Evolutionary conservation across 306 rosid genomes (phyloP).

Genomic region (Rosa chinensis): DNA sequence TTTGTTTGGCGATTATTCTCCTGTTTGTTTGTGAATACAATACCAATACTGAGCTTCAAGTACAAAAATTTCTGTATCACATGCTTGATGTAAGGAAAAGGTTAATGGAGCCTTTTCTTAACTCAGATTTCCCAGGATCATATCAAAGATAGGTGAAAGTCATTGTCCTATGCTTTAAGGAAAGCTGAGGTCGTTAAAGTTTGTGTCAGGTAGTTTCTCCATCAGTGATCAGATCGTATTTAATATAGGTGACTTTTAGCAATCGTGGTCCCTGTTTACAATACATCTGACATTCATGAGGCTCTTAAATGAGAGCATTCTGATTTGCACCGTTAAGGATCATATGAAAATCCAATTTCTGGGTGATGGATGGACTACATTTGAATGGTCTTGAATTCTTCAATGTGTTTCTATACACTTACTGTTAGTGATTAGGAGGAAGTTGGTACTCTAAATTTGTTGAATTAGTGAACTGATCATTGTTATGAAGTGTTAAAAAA

Average conservation of each 20-base stretch:
- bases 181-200: background rate
- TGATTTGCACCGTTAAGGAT: constrained; percentile 7
- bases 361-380: constrained; percentile 41
- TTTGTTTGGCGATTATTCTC: background rate
- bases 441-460: background rate
- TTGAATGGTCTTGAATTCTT: constrained; percentile 17
- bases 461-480: background rate
- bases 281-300: constrained; percentile 10
- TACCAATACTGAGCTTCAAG: background rate
- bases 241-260: background rate
- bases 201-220: background rate
- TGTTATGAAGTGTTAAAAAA: background rate
- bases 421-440: background rate
- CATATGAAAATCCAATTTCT: constrained; percentile 1
- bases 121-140: background rate
- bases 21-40: background rate
- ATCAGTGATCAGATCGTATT: background rate
- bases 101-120: background rate
- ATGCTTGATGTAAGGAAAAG: background rate
- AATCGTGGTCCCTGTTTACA: constrained; percentile 11
- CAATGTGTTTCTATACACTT: background rate
- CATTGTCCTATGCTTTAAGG: background rate
- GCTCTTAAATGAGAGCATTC: constrained; percentile 9
- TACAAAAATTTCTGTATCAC: background rate
- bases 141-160: constrained; percentile 7